A percentile compares a stretch with the other conserved stretches of the same genome.
These are phyloP conservation scores for Trichoderma polysporum DNA, from an alignment of 2,329 filamentous ascomycete species.

Conservation along the genomic window DNA sequence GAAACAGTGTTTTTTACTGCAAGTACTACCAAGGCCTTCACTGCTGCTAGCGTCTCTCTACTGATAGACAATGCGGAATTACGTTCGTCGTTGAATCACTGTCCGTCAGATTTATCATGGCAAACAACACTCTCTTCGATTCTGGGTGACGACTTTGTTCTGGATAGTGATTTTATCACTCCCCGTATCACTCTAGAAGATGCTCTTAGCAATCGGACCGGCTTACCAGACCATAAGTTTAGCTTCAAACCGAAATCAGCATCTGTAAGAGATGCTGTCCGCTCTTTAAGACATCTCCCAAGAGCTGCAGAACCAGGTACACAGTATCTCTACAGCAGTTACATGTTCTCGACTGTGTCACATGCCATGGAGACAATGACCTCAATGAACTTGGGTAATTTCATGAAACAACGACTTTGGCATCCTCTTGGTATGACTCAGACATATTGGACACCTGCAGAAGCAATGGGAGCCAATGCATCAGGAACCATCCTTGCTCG, in stretches of 20 bases:
- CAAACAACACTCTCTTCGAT: background rate
- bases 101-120: background rate
- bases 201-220: background rate
- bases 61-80: background rate
- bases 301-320: background rate
- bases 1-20: background rate
- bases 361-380: background rate
- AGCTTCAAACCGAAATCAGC: background rate
- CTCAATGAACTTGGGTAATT: background rate
- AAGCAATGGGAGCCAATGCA: background rate
- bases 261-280: background rate
- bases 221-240: background rate
- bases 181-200: background rate
- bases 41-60: background rate
- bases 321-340: background rate
- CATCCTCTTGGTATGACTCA: background rate
- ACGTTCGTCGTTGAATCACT: background rate
- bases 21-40: background rate
- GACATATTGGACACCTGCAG: background rate
- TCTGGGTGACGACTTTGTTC: background rate
- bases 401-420: background rate
- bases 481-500: background rate
- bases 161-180: background rate
- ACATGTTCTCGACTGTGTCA: background rate
- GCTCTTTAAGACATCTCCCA: background rate